These are phyloP conservation scores for Blastomyces gilchristii DNA, from an alignment of 2,329 filamentous ascomycete genomes.

Conservation along the genomic window DNA sequence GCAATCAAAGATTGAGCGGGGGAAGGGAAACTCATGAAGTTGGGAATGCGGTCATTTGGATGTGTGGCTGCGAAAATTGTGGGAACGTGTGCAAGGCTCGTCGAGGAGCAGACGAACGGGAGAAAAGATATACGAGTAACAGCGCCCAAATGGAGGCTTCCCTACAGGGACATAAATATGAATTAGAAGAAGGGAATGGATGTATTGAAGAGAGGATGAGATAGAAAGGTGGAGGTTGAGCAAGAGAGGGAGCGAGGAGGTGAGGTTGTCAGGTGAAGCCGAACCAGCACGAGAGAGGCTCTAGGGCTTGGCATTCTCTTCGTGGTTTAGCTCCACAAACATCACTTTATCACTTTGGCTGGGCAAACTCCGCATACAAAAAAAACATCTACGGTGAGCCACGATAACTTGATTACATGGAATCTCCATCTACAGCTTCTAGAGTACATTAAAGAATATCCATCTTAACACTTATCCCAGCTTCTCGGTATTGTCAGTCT, in stretches of 20 bases:
- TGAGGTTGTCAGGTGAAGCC: constrained; percentile 6
- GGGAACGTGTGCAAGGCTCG: background rate
- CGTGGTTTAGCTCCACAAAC: background rate
- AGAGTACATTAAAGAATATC: no score
- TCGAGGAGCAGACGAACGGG: constrained; percentile 3
- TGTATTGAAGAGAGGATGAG: background rate
- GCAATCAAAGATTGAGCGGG: constrained; percentile 43
- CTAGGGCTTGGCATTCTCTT: constrained; percentile 1
- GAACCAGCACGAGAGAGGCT: background rate
- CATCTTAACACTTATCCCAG: no score
- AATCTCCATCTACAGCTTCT: no score
- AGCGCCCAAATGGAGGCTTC: background rate
- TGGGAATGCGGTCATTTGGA: constrained; percentile 44
- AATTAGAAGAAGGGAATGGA: background rate
- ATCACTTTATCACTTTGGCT: no score
- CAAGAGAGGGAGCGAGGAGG: background rate
- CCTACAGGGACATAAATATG: background rate
- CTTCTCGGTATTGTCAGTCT: no score
- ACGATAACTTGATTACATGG: background rate
- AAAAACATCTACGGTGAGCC: background rate
- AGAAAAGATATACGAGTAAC: background rate
- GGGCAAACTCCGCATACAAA: no score
- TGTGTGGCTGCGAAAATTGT: constrained; percentile 31
- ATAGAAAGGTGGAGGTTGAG: constrained; percentile 2
- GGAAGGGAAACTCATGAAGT: constrained; percentile 46